Conservation (phyloP, 2,329 filamentous ascomycete genomes). For the Diaporthe sp. region DNA sequence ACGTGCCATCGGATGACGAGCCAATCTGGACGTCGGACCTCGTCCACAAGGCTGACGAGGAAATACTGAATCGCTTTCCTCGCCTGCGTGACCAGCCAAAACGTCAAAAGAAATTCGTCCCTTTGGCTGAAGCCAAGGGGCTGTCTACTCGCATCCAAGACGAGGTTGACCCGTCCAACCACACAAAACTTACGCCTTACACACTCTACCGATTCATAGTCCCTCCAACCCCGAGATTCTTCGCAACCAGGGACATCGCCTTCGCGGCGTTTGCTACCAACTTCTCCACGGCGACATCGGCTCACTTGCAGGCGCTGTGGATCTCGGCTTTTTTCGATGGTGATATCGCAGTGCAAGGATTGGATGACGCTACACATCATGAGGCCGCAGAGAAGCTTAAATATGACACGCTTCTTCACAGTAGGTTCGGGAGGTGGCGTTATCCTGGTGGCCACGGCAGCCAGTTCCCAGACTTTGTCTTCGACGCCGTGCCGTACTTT, state of each 20-base stretch:
- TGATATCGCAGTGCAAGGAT: conserved; percentile 52
- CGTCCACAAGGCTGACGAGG: conserved; percentile 60
- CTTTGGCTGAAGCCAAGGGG: conserved; percentile 54
- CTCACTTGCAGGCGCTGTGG: conserved; percentile 71
- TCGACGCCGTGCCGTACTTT: conserved; percentile 81
- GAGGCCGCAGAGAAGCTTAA: conserved; percentile 58
- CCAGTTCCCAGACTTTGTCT: conserved; percentile 77
- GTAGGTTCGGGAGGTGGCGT: conserved; percentile 78
- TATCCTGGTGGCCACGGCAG: conserved; percentile 72
- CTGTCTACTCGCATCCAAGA: conserved; percentile 45
- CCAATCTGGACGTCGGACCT: conserved; percentile 52
- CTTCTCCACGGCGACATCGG: conserved; percentile 57
- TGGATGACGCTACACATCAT: conserved; percentile 31
- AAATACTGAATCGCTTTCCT: conserved; percentile 68
- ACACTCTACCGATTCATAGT: conserved; percentile 63
- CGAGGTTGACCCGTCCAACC: conserved; percentile 46
- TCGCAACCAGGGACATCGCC: conserved; percentile 56
- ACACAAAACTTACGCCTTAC: conserved; percentile 53
- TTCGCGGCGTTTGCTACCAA: conserved; percentile 61
- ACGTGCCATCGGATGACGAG: conserved; percentile 41
- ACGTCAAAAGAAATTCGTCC: conserved; percentile 57
- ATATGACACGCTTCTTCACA: conserved; percentile 73
- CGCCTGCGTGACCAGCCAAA: conserved; percentile 65
- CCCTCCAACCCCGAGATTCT: conserved; percentile 55
- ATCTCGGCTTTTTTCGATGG: conserved; percentile 74